Evolutionary conservation across 805 yeast genomes (phyloP).

Genomic region (Suhomyces pyralidae): DNA sequence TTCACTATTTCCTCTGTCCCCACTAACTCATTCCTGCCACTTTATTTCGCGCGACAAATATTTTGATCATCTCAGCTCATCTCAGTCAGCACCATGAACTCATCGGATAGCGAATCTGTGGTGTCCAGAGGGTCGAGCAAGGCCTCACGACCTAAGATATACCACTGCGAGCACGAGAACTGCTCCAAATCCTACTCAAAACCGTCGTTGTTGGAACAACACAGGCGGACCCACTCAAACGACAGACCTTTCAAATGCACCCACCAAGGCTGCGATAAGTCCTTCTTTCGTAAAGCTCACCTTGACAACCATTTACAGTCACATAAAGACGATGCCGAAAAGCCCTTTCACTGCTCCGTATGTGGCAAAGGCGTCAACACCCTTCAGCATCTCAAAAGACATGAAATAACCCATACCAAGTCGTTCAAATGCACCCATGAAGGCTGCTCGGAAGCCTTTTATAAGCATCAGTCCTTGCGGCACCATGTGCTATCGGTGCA

Average conservation of each 20-base stretch:
- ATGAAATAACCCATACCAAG: conserved; percentile 72
- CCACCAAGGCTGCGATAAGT: conserved; percentile 51
- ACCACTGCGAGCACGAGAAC: conserved; percentile 58
- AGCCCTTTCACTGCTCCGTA: conserved; percentile 67
- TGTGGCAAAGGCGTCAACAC: conserved; percentile 86
- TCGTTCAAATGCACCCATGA: conserved; percentile 60
- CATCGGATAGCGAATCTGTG: conserved; percentile 6
- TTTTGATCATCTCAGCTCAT: not conserved
- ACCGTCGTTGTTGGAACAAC: conserved; percentile 83
- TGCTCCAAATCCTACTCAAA: conserved; percentile 77
- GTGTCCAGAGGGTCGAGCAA: conserved; percentile 12
- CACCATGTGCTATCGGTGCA: conserved; percentile 70
- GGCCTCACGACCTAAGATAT: conserved; percentile 53
- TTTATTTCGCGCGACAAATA: not conserved
- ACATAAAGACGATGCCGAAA: conserved; percentile 51
- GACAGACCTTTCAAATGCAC: conserved; percentile 75
- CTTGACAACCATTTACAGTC: conserved; percentile 70
- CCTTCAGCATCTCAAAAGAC: conserved; percentile 76
- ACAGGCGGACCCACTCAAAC: conserved; percentile 70
- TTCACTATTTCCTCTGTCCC: not conserved
- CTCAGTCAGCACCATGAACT: not conserved
- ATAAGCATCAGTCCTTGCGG: conserved; percentile 70
- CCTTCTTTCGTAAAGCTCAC: conserved; percentile 77
- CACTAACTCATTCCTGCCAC: not conserved
- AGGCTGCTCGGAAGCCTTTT: conserved; percentile 65